phyloP scores from a whole-genome alignment of 2,329 filamentous ascomycete genomes.

The Fusarium sp. region DNA sequence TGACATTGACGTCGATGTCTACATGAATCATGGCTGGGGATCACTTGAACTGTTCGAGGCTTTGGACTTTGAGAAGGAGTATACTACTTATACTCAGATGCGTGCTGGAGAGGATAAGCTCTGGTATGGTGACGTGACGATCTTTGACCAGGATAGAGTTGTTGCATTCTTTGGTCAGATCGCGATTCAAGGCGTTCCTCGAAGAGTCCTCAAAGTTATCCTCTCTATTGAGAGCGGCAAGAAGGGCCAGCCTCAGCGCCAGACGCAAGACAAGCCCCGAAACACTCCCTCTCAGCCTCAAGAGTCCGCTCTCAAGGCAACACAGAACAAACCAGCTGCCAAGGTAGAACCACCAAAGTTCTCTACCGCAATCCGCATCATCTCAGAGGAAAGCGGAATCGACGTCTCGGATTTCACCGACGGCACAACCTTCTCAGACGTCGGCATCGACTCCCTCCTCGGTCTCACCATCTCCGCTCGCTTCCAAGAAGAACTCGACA shows the following conservation, averaged over 20 bases:
- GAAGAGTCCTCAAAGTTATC: conserved; percentile 32
- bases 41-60: conserved; percentile 30
- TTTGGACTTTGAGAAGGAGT: conserved; percentile 34
- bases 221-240: conserved; percentile 29
- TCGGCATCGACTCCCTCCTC: conserved; percentile 71
- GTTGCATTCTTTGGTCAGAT: conserved; percentile 48
- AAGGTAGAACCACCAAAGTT: conserved; percentile 3
- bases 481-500: conserved; percentile 66
- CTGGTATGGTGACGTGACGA: conserved; percentile 59
- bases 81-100: conserved; percentile 35
- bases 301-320: accelerated
- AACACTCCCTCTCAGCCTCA: neutral
- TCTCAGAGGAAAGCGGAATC: conserved; percentile 33
- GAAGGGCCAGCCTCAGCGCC: conserved; percentile 22
- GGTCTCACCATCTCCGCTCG: conserved; percentile 65
- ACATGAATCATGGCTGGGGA: conserved; percentile 37
- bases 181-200: conserved; percentile 45
- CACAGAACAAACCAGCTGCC: neutral
- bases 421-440: conserved; percentile 64
- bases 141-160: conserved; percentile 62
- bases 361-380: conserved; percentile 16
- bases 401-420: conserved; percentile 59
- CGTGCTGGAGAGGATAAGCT: conserved; percentile 23
- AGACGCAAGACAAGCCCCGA: neutral
- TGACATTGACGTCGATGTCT: conserved; percentile 30